Base-by-base conservation (phyloP, 1,284 basidiomycete species). In the Leccinum pachyderme region DNA sequence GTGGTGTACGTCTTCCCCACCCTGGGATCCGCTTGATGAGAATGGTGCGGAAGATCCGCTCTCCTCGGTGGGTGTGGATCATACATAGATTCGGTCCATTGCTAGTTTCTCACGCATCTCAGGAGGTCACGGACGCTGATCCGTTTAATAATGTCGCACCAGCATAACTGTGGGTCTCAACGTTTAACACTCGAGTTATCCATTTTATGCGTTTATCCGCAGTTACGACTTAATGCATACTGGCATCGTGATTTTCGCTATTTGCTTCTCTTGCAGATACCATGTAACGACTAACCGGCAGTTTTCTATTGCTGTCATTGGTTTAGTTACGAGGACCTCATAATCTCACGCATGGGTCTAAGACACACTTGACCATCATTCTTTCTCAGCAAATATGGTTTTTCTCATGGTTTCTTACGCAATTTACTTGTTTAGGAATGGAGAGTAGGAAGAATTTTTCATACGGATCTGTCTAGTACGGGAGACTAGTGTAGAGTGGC, bases 21-120 rank as follows among this genome's bases (percentile, higher is more conserved):
- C 66, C 5, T 68, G 69, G 66, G 64, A 67, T 2, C 69, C 67
- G 1, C 67, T 71, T 8, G 60, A 63, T 28, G 62, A 65, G 27
- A 66, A 71, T 2, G 69, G 66, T 7, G 25, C 2, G 28, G 55
- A 55, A 28, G 54, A 57, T 53, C 28, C 27, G 2, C 27, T 56
- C 5, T 57, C 59, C 25, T 18, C 35, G n/a, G 57, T 55, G 11
- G 39, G 57, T 39, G 7, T 45, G 12, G 31, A 12, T 18, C 35
- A 29, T n/a, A 22, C 35, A 29, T n/a, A 22, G n/a, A 8, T 15
- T 15, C 24, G 11, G 15, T 43, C 25, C 22, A 6, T 43, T 24
- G 22, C 33, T 32, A 6, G 37, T 5, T 44, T 58, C 54, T 55
- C 35, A 56, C 24, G 25, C 18, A 31, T 32, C 25, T 44, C 22